Conservation (phyloP, 1,284 basidiomycete species). For the Microstroma glucosiphilum region DNA sequence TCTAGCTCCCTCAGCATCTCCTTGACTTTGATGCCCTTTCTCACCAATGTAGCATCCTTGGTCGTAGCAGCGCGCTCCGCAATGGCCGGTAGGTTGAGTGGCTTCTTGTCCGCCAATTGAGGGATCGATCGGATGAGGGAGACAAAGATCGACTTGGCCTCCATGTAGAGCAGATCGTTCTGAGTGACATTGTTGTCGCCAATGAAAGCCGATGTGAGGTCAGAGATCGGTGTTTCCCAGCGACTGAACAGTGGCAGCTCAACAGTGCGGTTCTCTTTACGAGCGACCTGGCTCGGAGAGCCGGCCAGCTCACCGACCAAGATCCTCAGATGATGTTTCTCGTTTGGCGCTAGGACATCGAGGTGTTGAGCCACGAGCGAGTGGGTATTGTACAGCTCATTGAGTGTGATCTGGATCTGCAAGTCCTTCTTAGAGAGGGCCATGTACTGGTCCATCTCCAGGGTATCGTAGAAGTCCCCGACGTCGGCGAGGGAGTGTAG, state of each 20-base stretch:
- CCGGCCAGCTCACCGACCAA: constrained; percentile 89
- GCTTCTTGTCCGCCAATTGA: constrained; percentile 70
- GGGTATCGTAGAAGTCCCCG: constrained; percentile 96
- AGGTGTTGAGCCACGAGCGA: constrained; percentile 89
- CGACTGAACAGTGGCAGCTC: constrained; percentile 89
- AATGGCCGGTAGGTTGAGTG: constrained; percentile 79
- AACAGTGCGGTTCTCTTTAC: constrained; percentile 91
- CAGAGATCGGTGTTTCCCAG: constrained; percentile 98
- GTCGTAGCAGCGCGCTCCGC: constrained; percentile 93
- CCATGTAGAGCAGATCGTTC: constrained; percentile 98
- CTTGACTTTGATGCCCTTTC: constrained; percentile 97
- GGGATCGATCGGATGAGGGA: constrained; percentile 93
- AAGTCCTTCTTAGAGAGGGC: constrained; percentile 97
- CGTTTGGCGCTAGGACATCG: constrained; percentile 88
- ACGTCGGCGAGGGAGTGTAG: constrained; percentile 95
- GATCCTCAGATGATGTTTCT: constrained; percentile 93
- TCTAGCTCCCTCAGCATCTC: constrained; percentile 96
- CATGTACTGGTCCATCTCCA: constrained; percentile 99
- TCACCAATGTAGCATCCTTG: constrained; percentile 87
- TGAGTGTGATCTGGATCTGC: constrained; percentile 96
- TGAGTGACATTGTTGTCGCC: constrained; percentile 84
- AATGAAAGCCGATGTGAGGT: constrained; percentile 91
- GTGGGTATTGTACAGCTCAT: constrained; percentile 97
- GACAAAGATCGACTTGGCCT: constrained; percentile 98
- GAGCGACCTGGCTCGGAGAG: constrained; percentile 85